phyloP scores from a whole-genome alignment of 345 rosid species.

The Iberis pinnata region DNA sequence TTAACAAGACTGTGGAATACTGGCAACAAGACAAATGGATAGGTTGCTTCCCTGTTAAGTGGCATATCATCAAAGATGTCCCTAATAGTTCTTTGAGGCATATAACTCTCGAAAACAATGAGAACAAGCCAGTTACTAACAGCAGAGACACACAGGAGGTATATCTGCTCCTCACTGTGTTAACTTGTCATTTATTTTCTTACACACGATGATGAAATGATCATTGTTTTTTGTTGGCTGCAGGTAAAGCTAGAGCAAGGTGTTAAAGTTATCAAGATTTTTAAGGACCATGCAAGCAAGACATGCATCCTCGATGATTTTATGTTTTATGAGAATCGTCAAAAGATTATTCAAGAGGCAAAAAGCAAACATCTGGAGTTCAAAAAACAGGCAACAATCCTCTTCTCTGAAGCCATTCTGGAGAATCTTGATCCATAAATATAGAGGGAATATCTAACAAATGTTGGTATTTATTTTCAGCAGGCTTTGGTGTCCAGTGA shows the following conservation, averaged over 20 bases:
- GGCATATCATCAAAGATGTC: constrained; percentile 77
- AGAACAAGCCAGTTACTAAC: constrained; percentile 79
- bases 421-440: background rate
- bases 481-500: constrained; percentile 17
- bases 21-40: constrained; percentile 90
- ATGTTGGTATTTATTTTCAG: background rate
- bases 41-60: constrained; percentile 77
- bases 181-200: background rate
- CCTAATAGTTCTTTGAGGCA: constrained; percentile 68
- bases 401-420: background rate
- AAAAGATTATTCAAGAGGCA: constrained; percentile 42
- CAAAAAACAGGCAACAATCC: constrained; percentile 44
- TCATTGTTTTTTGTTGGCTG: background rate
- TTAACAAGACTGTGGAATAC: constrained; percentile 53
- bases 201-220: background rate
- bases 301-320: constrained; percentile 57
- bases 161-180: background rate
- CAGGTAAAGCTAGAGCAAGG: constrained; percentile 56
- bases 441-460: background rate
- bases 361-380: constrained; percentile 40
- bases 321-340: constrained; percentile 47
- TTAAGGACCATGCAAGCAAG: constrained; percentile 43
- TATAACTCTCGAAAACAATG: constrained; percentile 66
- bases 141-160: constrained; percentile 90
- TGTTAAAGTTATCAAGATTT: constrained; percentile 41